Base-by-base conservation (phyloP, 2,329 filamentous ascomycete genomes). In the Chaetomiaceae sp. region DNA sequence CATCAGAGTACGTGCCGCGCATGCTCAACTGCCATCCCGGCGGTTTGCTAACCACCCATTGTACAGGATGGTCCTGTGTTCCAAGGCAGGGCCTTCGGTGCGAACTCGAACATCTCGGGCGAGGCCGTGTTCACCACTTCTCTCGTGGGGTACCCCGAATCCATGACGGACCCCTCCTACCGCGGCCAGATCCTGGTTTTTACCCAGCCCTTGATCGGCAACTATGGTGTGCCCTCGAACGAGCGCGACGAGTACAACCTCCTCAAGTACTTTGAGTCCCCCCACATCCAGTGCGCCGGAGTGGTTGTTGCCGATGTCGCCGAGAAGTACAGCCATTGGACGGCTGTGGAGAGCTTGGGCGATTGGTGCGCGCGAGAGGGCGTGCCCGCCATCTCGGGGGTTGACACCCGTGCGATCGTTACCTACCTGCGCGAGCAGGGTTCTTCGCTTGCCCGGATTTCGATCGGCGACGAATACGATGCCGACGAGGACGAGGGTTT, bases 71-170 rank as follows among this genome's bases (percentile, higher is more conserved):
- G 93, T 52, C 93, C 93, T 36, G 84, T 97, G 63, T 97, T 95
- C 75, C 87, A 88, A 60, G 93, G 93, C 65, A 95, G 87, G 65
- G 95, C 91, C 49, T 98, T 97, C 61, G 93, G 93, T 61, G 93
- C 93, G 63, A 93, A 94, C 68, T 81, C 86, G 67, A 98, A 96
- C 76, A 87, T 97, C 65, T 95, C 90, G 54, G 93, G 93, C 59
- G 93, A 98, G 74, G 93, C 93, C 37, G 93, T 97, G 66, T 98
- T 98, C 76, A 97, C 93, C 53, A 97, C 93, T 51, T 96, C 91
- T 19, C 82, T 97, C 46, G 93, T 98, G 49, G 93, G 93, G 61
- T 98, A 98, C 68, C 93, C 93, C 58, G 93, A 98, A 75, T 96
- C 86, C 38, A 83, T 91, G 76, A 90, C 86, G 61, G 86, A 91